Conservation (phyloP, 257 asterid genomes). For the Nicotiana undulata region DNA sequence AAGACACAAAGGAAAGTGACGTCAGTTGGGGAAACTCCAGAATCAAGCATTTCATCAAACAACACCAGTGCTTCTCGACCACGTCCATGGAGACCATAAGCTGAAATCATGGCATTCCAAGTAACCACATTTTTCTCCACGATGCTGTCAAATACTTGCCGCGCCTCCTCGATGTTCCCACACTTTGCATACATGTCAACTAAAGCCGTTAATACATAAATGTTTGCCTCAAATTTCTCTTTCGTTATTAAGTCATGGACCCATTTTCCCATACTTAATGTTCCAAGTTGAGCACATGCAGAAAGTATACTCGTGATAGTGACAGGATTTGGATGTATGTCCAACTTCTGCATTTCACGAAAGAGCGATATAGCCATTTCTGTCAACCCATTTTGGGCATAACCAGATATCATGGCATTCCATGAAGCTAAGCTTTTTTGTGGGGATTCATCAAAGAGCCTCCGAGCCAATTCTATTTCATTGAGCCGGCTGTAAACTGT, state of each 20-base stretch:
- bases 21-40: conserved; percentile 48
- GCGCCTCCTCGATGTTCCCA: conserved; percentile 69
- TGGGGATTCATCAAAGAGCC: conserved; percentile 58
- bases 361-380: conserved; percentile 68
- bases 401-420: conserved; percentile 95
- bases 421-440: conserved; percentile 69
- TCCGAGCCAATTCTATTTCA: conserved; percentile 54
- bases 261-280: conserved; percentile 76
- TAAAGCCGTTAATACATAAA: conserved; percentile 66
- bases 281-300: conserved; percentile 88
- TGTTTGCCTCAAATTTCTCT: conserved; percentile 49
- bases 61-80: conserved; percentile 59
- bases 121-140: conserved; percentile 66
- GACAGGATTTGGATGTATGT: conserved; percentile 67
- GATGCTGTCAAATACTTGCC: conserved; percentile 43
- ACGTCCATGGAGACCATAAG: conserved; percentile 79
- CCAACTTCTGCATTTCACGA: conserved; percentile 70
- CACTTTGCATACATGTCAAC: conserved; percentile 89
- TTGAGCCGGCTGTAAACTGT: conserved; percentile 66
- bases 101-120: conserved; percentile 88
- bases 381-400: conserved; percentile 75
- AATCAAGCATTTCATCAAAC: conserved; percentile 45
- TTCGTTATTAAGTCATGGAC: conserved; percentile 55
- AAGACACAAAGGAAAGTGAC: conserved; percentile 62
- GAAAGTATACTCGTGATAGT: conserved; percentile 79